Base-by-base conservation (phyloP, 2,329 filamentous ascomycete genomes). In the Cercospora zeae-maydis region DNA sequence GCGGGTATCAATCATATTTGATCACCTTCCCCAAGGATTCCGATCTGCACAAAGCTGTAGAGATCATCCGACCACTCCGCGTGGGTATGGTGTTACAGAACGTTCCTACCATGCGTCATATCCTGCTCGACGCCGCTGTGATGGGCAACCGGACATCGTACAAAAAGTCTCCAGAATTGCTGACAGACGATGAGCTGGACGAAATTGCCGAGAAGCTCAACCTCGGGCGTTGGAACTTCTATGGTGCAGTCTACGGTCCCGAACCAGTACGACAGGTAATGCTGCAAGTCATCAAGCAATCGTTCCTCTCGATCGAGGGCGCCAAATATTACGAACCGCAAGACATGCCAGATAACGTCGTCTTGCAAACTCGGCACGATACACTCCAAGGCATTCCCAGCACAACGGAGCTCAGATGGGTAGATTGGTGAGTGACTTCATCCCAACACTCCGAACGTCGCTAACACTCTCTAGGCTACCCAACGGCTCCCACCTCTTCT, bases 401-500 rank as follows among this genome's bases (percentile, higher is more conserved):
- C 7, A 68, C 74, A 14, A 71, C 71, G 3, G 78, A 78, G 63
- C 71, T 80, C 10, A 72, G 74, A 59, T 81, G 79, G 78, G 73
- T 81, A 4, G 79, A 82, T 69, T 85, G 82, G 82, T 49, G 16
- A 59, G 47, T 37, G 11, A n/a, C 19, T 49, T 7, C 24, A 5
- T 39, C n/a, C 27, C 30, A 8, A 16, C n/a, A 34, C 14, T 7
- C 37, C 30, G 7, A 4, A 2, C 8, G 1, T 27, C 39, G 19
- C 42, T 36, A 54, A 53, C 6, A 3, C 1, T 14, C 11, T 9
- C 4, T 27, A 31, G 54, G 65, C 70, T 80, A 7, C 81, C 81
- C 3, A 84, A 84, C 67, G 82, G 80, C 4, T 77, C 78, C 0
- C 82, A 84, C 67, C 66, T 83, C 4, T 81, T 81, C 74, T 85